A percentile compares a stretch with the other conserved stretches of the same genome.
These are phyloP conservation scores for Areca catechu DNA, from an alignment of 176 grass and related monocot species.

Conservation along the genomic window DNA sequence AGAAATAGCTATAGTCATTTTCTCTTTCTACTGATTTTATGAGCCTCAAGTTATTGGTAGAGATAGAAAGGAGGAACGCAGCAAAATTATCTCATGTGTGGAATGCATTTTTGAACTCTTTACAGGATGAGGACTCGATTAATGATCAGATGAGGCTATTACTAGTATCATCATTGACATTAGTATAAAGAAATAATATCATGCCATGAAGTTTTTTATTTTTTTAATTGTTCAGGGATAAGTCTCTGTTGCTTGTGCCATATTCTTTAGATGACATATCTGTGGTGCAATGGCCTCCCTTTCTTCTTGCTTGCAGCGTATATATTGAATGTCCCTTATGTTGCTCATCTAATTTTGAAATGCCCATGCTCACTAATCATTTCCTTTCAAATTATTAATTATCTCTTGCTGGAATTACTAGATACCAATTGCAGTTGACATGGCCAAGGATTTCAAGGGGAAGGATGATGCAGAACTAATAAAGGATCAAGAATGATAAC, in stretches of 20 bases:
- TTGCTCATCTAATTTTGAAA: too few relatives aligned
- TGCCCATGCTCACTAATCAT: too few relatives aligned
- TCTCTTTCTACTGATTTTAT: background rate
- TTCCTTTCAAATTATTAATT: too few relatives aligned
- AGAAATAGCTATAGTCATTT: background rate
- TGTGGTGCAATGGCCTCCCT: conserved; percentile 86
- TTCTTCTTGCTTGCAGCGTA: conserved; percentile 92
- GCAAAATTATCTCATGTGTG: conserved; percentile 60
- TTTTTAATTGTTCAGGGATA: conserved; percentile 45
- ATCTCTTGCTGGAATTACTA: too few relatives aligned
- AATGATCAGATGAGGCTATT: conserved; percentile 45
- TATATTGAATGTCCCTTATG: too few relatives aligned
- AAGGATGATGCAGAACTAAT: conserved; percentile 41
- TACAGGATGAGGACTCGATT: conserved; percentile 80
- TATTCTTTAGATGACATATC: too few relatives aligned
- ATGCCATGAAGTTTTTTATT: conserved; percentile 12
- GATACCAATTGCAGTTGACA: too few relatives aligned
- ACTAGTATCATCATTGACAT: background rate
- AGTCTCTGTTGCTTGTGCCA: too few relatives aligned
- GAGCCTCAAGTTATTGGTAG: conserved; percentile 26
- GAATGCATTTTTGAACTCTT: conserved; percentile 77
- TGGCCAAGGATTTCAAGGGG: too few relatives aligned
- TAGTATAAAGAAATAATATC: background rate
- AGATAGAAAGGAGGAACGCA: conserved; percentile 14
- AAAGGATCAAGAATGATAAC: conserved; percentile 50